Evolutionary conservation across 257 asterid genomes (phyloP).

Genomic region (Nicotiana sylvestris): DNA sequence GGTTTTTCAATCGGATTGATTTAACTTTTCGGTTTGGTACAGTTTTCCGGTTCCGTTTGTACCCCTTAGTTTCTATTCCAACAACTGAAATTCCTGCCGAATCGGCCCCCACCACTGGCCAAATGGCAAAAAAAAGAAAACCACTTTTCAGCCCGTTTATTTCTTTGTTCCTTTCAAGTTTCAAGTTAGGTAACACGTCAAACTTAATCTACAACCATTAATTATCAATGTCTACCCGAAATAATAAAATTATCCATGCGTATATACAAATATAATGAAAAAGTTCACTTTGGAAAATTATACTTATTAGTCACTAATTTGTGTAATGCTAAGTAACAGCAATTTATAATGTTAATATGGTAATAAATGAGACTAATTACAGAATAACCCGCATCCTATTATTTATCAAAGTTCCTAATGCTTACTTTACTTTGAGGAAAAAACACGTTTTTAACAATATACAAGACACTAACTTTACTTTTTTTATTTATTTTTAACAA

Average conservation of each 20-base stretch:
- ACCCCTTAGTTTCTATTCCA: not conserved
- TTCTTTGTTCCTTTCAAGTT: not conserved
- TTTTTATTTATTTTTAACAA: too few relatives aligned
- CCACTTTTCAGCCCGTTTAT: not conserved
- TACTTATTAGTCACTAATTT: too few relatives aligned
- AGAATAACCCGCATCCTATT: not conserved
- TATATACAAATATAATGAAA: not conserved
- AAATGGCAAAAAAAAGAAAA: not conserved
- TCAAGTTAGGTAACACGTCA: not conserved
- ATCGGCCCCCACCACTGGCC: not conserved
- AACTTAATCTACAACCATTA: not conserved
- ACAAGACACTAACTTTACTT: too few relatives aligned
- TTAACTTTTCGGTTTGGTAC: too few relatives aligned
- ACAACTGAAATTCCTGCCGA: not conserved
- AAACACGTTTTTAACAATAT: too few relatives aligned
- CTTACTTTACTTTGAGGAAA: too few relatives aligned
- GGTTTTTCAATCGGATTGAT: too few relatives aligned
- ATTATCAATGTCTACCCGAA: not conserved
- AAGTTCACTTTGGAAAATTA: not conserved
- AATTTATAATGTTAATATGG: not conserved
- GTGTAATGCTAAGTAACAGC: not conserved
- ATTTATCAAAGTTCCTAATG: not conserved
- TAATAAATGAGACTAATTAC: not conserved
- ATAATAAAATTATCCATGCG: not conserved
- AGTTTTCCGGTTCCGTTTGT: too few relatives aligned